These are phyloP conservation scores for Chrysanthemum lavandulifolium DNA, from an alignment of 129 eudicot genomes.

Conservation along the genomic window DNA sequence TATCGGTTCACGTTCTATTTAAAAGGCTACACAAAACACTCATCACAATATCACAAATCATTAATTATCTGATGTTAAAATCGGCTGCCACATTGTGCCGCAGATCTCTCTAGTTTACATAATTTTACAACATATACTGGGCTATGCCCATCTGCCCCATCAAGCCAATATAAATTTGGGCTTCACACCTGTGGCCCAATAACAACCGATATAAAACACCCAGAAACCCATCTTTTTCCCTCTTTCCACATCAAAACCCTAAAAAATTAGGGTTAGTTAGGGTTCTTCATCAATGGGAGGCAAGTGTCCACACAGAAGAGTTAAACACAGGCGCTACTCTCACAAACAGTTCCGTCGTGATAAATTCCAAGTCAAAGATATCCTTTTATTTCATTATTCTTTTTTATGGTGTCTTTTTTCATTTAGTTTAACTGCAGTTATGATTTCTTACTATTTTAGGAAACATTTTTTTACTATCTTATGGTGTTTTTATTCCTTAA, in stretches of 20 bases:
- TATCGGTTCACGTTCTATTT: too few relatives aligned
- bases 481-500: slow-evolving; percentile 27
- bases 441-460: background rate
- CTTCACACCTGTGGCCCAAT: too few relatives aligned
- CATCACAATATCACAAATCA: too few relatives aligned
- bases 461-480: background rate
- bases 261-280: slow-evolving; percentile 27
- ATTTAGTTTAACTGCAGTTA: background rate
- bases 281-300: slow-evolving; percentile 57
- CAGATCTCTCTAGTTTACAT: too few relatives aligned
- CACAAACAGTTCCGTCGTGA: slow-evolving; percentile 67
- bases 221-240: background rate
- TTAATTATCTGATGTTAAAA: too few relatives aligned
- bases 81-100: too few relatives aligned
- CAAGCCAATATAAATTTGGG: too few relatives aligned
- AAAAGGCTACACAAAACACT: too few relatives aligned
- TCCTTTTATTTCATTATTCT: slow-evolving; percentile 32
- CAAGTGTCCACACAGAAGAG: slow-evolving; percentile 76
- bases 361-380: slow-evolving; percentile 69
- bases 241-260: slow-evolving; percentile 15
- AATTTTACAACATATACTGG: too few relatives aligned
- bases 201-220: background rate
- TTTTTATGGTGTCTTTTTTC: background rate
- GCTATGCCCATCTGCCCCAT: too few relatives aligned
- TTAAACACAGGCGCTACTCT: slow-evolving; percentile 66